A percentile compares a stretch with the other conserved stretches of the same genome.
Conservation (phyloP, 225 moss, liverwort and hornwort genomes). For the Bryum argenteum region DNA sequence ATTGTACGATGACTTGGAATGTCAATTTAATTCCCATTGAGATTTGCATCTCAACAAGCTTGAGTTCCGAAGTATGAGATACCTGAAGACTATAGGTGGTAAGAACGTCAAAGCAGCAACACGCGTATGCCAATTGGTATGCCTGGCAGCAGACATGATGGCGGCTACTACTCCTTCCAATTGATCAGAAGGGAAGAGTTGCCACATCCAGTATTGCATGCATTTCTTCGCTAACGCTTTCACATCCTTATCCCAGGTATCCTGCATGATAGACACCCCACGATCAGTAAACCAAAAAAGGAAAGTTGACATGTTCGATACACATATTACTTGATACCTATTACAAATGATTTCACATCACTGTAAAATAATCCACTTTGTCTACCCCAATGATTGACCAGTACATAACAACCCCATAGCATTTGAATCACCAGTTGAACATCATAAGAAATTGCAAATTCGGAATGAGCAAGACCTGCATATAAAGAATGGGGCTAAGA, state of each 20-base stretch:
- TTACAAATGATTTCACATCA: background rate
- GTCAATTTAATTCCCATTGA: background rate
- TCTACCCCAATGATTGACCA: background rate
- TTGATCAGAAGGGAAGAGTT: conserved; percentile 52
- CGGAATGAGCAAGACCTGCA: conserved; percentile 59
- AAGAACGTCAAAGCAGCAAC: conserved; percentile 78
- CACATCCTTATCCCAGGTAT: conserved; percentile 88
- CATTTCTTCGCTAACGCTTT: conserved; percentile 69
- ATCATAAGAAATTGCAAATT: background rate
- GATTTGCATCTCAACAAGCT: background rate
- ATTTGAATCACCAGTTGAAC: background rate
- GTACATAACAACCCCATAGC: background rate
- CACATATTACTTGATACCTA: background rate
- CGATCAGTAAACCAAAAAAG: conserved; percentile 11
- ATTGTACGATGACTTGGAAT: no score
- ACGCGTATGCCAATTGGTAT: conserved; percentile 79
- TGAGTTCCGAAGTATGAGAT: no score
- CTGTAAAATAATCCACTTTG: background rate
- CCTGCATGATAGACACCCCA: conserved; percentile 46
- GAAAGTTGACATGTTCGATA: conserved; percentile 8
- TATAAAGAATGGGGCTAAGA: conserved; percentile 63
- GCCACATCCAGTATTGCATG: conserved; percentile 72
- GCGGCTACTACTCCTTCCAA: conserved; percentile 60
- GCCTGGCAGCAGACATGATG: conserved; percentile 58
- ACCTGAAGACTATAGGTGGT: conserved; percentile 78